Conservation (phyloP, 208 protist genomes). For the Leishmania aethiopica region DNA sequence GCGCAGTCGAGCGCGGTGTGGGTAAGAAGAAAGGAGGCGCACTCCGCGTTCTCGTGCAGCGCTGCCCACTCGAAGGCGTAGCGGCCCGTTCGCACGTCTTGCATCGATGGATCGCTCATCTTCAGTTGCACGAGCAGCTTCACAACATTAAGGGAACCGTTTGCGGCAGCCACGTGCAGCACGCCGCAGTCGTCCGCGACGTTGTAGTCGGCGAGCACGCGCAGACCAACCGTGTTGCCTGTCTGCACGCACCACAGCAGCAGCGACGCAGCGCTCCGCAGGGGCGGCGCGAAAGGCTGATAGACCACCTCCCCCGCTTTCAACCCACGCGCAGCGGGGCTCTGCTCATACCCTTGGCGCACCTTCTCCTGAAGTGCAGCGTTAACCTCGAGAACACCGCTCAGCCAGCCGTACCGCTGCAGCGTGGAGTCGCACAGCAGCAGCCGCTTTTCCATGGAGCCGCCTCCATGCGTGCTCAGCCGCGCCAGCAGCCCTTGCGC, state of each 20-base stretch:
- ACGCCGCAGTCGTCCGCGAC: slow-evolving; percentile 68
- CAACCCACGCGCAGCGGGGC: slow-evolving; percentile 11
- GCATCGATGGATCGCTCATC: slow-evolving; percentile 58
- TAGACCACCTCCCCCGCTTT: slow-evolving; percentile 39
- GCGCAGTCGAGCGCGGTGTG: slow-evolving; percentile 39
- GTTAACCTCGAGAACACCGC: slow-evolving; percentile 51
- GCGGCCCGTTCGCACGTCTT: slow-evolving; percentile 31
- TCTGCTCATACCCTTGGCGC: slow-evolving; percentile 24
- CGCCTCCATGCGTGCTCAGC: slow-evolving; percentile 14
- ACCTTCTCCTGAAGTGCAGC: slow-evolving; percentile 44
- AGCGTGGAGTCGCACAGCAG: slow-evolving; percentile 58
- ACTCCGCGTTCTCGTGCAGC: slow-evolving; percentile 40
- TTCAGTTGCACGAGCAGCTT: slow-evolving; percentile 71
- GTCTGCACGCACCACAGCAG: slow-evolving; percentile 74
- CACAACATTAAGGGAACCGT: slow-evolving; percentile 48
- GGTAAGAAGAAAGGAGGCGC: slow-evolving; percentile 58
- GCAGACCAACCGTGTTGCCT: slow-evolving; percentile 70
- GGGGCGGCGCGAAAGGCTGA: slow-evolving; percentile 18
- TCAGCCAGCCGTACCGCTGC: slow-evolving; percentile 68
- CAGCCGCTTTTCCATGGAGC: slow-evolving; percentile 29
- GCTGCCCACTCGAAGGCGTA: slow-evolving; percentile 78
- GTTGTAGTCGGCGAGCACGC: slow-evolving; percentile 79
- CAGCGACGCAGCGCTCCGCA: slow-evolving; percentile 28
- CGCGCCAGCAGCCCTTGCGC: slow-evolving; percentile 17
- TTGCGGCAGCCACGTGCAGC: slow-evolving; percentile 61